Percentiles rank a stretch among this genome's conserved stretches.
phyloP scores from a whole-genome alignment of 2,329 filamentous ascomycete species.

The Sarocladium oryzae region DNA sequence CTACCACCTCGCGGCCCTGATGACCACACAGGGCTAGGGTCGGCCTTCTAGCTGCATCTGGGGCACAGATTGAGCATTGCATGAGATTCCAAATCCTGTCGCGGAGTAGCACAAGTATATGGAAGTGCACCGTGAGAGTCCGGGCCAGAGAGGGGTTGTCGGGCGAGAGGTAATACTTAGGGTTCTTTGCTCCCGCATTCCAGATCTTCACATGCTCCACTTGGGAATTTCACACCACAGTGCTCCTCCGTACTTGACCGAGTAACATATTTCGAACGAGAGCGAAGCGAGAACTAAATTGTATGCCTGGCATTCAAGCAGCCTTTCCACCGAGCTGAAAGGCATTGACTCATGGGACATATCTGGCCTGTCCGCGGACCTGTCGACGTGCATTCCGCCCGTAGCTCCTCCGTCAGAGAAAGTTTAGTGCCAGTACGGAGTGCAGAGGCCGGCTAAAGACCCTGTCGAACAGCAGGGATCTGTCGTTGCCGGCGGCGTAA shows the following conservation, averaged over 20 bases:
- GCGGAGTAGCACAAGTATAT: not conserved
- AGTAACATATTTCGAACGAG: too few relatives aligned
- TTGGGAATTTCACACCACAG: too few relatives aligned
- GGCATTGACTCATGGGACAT: slow-evolving; percentile 3
- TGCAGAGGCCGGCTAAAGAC: not conserved
- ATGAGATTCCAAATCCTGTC: not conserved
- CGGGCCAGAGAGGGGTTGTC: not conserved
- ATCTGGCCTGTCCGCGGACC: slow-evolving; percentile 3
- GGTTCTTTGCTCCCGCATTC: too few relatives aligned
- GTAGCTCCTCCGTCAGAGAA: not conserved
- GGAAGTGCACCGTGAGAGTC: not conserved
- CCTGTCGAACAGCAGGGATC: slow-evolving; percentile 1
- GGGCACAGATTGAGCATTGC: slow-evolving; percentile 2
- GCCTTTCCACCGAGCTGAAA: not conserved
- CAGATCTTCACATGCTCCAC: too few relatives aligned
- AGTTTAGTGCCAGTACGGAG: not conserved
- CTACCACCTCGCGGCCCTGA: slow-evolving; percentile 6
- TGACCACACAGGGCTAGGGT: slow-evolving; percentile 7
- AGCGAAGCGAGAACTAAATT: not conserved
- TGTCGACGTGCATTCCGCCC: slow-evolving; percentile 2
- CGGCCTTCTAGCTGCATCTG: slow-evolving; percentile 7
- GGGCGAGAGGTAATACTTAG: not conserved
- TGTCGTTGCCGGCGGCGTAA: slow-evolving; percentile 1
- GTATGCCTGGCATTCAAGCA: too few relatives aligned
- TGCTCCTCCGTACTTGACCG: too few relatives aligned